Evolutionary conservation across 192 early-diverging fungal species (phyloP), one percentile per base, ranked within the genome.

Genomic region (Coemansia reversa): DNA sequence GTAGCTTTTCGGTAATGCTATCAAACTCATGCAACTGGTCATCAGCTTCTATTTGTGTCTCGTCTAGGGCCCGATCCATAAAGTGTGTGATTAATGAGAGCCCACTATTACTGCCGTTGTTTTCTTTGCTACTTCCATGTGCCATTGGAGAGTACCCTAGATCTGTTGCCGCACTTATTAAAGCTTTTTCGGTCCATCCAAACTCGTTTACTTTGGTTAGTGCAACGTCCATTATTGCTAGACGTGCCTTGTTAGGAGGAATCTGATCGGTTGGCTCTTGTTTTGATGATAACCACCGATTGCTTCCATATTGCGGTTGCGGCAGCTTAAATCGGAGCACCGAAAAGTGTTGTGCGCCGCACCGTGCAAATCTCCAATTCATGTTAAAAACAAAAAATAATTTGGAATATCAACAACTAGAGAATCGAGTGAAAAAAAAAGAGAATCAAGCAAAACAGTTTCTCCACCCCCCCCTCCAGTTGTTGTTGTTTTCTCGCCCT

Each of bases 61-160:
- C 70, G 56, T 78, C 70, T 5, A 87, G 81, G 11, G 86, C 83
- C 18, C 87, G 84, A 58, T 85, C 67, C 69, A 97, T 72, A 65
- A 93, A 94, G 65, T 88, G 87, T 25, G 86, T 84, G 30, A 95
- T 83, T 50, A 97, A 70, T 18, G 88, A 88, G 6, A 88, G 72
- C 16, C 82, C 83, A 6, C 91, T 92, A 3, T 81, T 69, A 1
- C 83, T 76, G 47, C 86, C 87, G 28, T 93, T 67, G 8, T 39
- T 39, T 12, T 39, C 35, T 39, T 39, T 39, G 35, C 35, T 39
- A 11, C 35, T 39, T 12, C 90, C 90, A 50, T 92, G 90, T 7
- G 86, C 79, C 51, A 90, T 85, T 4, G 86, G 67, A 16, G 92
- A 86, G 60, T 88, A 89, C 25, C 90, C 92, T 29, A 91, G 75